Base-by-base conservation (phyloP, 164 flowering plant genomes). In the Echeveria elegans region DNA sequence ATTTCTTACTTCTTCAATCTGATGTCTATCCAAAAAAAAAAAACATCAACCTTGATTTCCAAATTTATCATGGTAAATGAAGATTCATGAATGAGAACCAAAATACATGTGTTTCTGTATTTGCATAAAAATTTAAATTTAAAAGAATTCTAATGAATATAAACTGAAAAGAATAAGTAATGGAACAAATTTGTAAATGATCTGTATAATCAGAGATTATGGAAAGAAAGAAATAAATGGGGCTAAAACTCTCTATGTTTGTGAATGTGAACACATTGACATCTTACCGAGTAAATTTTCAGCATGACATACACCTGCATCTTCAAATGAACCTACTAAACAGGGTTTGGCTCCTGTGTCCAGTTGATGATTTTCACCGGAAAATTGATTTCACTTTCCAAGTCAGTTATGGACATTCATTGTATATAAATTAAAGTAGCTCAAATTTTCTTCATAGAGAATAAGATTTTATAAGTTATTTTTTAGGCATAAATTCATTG, bases 141-240 rank as follows among this genome's bases (percentile, higher is more conserved):
- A 52, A 7, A 6, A 23, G 28, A n/a, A n/a, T n/a, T 52, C 58
- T 1, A 6, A 1, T 7, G 0, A 52, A 52, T n/a, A 48, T 18
- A 7, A n/a, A 9, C 29, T 23, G 28, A 21, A 52, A 52, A 52
- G 11, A 29, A 52, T 52, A 21, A 23, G 29, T 52, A 52, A 52
- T 11, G 31, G 61, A 56, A 26, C 32, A 56, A 32, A 56, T 32
- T 56, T 56, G 61, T 28, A 26, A 56, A 10, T 56, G 34, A 50
- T 50, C 56, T 50, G 56, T 50, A 50, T 50, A 50, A 50, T 12
- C 56, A 56, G n/a, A 16, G 31, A 26, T 56, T 56, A 56, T 28
- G 61, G 61, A 56, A 56, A 28, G n/a, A n/a, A n/a, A n/a, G 32
- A 56, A 52, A 26, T 56, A 56, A 28, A 56, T 26, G 61, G 61